A percentile compares a stretch with the other conserved stretches of the same genome.
These are phyloP conservation scores for Suhomyces bribrorum DNA, from an alignment of 1,139 yeast genomes.

Conservation along the genomic window DNA sequence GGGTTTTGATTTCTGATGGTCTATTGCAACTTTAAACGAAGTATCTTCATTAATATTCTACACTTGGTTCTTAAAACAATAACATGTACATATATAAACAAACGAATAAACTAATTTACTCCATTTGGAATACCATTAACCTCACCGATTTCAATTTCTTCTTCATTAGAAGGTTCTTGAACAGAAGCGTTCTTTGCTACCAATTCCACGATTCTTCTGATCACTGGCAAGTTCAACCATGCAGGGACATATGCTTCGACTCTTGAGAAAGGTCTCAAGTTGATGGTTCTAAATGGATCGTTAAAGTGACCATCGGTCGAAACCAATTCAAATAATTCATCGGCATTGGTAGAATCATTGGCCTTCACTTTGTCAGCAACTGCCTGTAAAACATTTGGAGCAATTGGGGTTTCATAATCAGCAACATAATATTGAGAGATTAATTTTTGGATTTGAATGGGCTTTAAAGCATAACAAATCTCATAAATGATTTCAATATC, in stretches of 20 bases:
- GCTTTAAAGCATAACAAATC: conserved; percentile 90
- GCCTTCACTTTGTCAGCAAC: conserved; percentile 84
- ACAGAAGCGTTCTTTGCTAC: conserved; percentile 77
- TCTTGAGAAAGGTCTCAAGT: conserved; percentile 80
- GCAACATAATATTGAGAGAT: conserved; percentile 89
- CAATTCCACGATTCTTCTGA: conserved; percentile 85
- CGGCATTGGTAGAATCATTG: conserved; percentile 54
- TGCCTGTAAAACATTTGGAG: conserved; percentile 76
- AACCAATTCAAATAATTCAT: conserved; percentile 68
- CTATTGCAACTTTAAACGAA: no score
- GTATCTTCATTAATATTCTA: no score
- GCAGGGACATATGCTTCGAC: conserved; percentile 98
- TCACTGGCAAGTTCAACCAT: conserved; percentile 84
- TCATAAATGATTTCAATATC: conserved; percentile 94
- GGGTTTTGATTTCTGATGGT: no score
- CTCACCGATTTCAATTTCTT: conserved; percentile 6
- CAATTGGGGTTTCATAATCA: conserved; percentile 93
- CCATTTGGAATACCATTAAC: conserved; percentile 11
- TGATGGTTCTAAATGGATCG: conserved; percentile 85
- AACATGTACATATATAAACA: conserved; percentile 12
- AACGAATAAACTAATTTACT: conserved; percentile 7
- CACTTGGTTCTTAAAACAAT: conserved; percentile 6
- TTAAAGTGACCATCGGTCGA: conserved; percentile 82
- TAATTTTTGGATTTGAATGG: conserved; percentile 90
- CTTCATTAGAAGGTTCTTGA: conserved; percentile 31